Percentiles rank a stretch among this genome's conserved stretches.
These are phyloP conservation scores for Tetrahymena borealis DNA, from an alignment of 73 alveolate genomes.

Conservation along the genomic window DNA sequence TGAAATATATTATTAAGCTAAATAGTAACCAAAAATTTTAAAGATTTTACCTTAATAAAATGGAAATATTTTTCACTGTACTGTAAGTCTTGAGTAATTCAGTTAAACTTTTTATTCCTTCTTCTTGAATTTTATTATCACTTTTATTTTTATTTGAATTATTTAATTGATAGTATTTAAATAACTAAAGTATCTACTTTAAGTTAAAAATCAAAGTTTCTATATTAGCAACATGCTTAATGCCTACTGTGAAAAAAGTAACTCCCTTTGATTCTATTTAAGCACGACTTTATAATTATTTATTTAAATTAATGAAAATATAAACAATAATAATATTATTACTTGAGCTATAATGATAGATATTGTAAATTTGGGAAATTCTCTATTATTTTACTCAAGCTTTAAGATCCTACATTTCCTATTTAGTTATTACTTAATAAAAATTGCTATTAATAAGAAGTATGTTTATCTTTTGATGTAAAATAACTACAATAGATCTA, in stretches of 20 bases:
- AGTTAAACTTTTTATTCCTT: background rate
- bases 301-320: background rate
- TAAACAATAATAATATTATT: background rate
- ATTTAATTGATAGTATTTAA: too few species aligned
- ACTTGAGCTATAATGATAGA: background rate
- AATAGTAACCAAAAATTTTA: background rate
- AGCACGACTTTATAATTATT: background rate
- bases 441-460: too few species aligned
- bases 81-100: background rate
- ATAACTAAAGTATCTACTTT: background rate
- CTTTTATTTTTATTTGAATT: background rate
- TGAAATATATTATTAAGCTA: background rate
- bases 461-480: too few species aligned
- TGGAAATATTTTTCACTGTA: background rate
- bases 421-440: background rate
- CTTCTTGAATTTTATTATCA: background rate
- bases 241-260: background rate
- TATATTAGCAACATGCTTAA: background rate
- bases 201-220: background rate
- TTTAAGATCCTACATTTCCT: background rate
- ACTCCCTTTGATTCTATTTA: background rate
- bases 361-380: background rate
- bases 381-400: background rate
- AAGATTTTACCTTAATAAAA: background rate
- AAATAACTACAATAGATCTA: background rate